Evolutionary conservation across 2,329 filamentous ascomycete genomes (phyloP), one percentile per base, ranked within the genome.

Genomic region (Xylaria digitata): DNA sequence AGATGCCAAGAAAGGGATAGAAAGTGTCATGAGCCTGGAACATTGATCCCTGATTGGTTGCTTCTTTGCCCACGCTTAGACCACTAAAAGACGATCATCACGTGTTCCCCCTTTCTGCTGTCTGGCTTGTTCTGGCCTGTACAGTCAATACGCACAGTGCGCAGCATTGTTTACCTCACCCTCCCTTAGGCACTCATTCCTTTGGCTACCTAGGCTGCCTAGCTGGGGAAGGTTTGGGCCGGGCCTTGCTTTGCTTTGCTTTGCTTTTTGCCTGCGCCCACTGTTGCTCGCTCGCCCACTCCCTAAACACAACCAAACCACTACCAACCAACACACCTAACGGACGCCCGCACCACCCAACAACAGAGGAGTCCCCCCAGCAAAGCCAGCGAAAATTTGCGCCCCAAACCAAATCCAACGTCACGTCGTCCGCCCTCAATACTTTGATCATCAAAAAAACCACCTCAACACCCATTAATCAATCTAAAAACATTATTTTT

Each of bases 321-420:
- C 50, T 57, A 46, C 54, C 32, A 61, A 64, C 64, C 48, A 56
- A 59, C 34, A 9, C 64, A 49, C 54, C 37, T 58, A 34, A 4
- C 32, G 37, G 32, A 66, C 56, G 60, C 61, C 34, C 48, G 67
- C 67, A 66, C 55, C 67, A 68, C 67, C 69, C 61, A 63, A 66
- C 58, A 69, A 65, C 50, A 63, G 57, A 63, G 66, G 32, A n/a
- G 42, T 48, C 60, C 60, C 61, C 61, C 67, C 59, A 62, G 63
- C 59, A 61, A 80, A 81, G 78, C 54, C 61, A 56, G 72, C 67
- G 82, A 85, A 85, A 85, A 85, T 82, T 86, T 82, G 81, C 80
- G 82, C 82, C 82, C 79, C 83, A 81, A 82, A 85, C 82, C 81
- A 82, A 82, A 80, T 79, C 78, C 83, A 86, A 86, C 85, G 83